Evolutionary conservation across 2,329 filamentous ascomycete species (phyloP).

Genomic region (Aspergillus fructus): DNA sequence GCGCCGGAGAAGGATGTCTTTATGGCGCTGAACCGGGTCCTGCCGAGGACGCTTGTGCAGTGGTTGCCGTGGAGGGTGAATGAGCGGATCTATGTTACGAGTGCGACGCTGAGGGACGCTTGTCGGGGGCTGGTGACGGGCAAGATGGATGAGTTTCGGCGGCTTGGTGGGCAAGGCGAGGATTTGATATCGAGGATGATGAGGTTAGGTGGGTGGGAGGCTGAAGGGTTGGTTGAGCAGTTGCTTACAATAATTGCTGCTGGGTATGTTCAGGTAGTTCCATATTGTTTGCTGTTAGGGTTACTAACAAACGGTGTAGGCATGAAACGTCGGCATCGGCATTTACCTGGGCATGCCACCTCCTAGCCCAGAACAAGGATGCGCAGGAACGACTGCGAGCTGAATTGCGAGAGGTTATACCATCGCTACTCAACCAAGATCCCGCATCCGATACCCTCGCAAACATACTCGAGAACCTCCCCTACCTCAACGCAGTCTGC

Average conservation of each 20-base stretch:
- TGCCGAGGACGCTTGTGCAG: background rate
- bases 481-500: constrained; percentile 7
- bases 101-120: background rate
- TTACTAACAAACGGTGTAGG: background rate
- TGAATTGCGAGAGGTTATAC: background rate
- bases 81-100: background rate
- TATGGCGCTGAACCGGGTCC: background rate
- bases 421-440: background rate
- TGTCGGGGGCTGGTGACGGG: background rate
- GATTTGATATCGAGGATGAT: background rate
- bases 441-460: background rate
- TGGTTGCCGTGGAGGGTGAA: background rate
- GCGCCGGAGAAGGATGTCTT: background rate
- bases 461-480: background rate
- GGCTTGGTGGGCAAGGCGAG: background rate
- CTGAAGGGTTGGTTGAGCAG: background rate
- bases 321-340: constrained; percentile 7
- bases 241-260: background rate
- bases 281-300: background rate
- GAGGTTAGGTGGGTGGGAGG: background rate
- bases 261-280: background rate
- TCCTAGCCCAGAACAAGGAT: background rate
- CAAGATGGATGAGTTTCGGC: background rate
- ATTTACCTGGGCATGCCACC: constrained; percentile 4
- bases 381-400: background rate